phyloP scores from a whole-genome alignment of 768 basidiomycete species.

The Chalciporus chontae region DNA sequence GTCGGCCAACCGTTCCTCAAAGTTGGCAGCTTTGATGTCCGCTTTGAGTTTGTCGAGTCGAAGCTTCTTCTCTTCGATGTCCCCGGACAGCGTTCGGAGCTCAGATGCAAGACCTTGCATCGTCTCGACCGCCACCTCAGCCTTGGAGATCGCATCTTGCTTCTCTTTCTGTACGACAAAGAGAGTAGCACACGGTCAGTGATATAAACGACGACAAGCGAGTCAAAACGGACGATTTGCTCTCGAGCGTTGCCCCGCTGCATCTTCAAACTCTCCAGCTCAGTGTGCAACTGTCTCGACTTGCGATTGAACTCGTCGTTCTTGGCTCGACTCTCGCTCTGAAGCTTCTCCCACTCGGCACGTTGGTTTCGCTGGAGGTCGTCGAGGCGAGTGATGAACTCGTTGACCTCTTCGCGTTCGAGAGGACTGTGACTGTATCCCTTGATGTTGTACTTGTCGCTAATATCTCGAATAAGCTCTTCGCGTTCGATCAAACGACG shows the following conservation, averaged over 20 bases:
- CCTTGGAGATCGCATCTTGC: slow-evolving; percentile 46
- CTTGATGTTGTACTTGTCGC: slow-evolving; percentile 64
- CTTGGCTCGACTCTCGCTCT: slow-evolving; percentile 56
- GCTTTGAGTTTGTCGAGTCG: slow-evolving; percentile 57
- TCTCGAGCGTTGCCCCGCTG: slow-evolving; percentile 50
- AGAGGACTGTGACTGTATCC: slow-evolving; percentile 72
- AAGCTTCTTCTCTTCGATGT: slow-evolving; percentile 67
- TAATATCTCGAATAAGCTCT: slow-evolving; percentile 64
- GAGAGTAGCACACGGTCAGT: not conserved
- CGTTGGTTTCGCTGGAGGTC: slow-evolving; percentile 62
- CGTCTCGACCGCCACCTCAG: slow-evolving; percentile 56
- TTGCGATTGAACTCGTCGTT: slow-evolving; percentile 65
- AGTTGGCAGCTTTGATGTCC: slow-evolving; percentile 57
- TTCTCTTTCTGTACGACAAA: slow-evolving; percentile 39
- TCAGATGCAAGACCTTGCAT: slow-evolving; percentile 52
- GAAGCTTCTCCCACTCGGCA: slow-evolving; percentile 61
- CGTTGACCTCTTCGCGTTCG: slow-evolving; percentile 64
- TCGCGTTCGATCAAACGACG: slow-evolving; percentile 70
- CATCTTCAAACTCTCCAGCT: slow-evolving; percentile 50
- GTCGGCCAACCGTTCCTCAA: slow-evolving; percentile 60
- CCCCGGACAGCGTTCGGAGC: slow-evolving; percentile 49
- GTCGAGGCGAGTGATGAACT: slow-evolving; percentile 65
- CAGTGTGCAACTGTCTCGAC: slow-evolving; percentile 52
- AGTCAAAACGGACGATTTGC: slow-evolving; percentile 47
- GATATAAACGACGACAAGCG: not conserved